These are phyloP conservation scores for Nitzschia sp. DNA, from an alignment of 108 stramenopile species.

Conservation along the genomic window DNA sequence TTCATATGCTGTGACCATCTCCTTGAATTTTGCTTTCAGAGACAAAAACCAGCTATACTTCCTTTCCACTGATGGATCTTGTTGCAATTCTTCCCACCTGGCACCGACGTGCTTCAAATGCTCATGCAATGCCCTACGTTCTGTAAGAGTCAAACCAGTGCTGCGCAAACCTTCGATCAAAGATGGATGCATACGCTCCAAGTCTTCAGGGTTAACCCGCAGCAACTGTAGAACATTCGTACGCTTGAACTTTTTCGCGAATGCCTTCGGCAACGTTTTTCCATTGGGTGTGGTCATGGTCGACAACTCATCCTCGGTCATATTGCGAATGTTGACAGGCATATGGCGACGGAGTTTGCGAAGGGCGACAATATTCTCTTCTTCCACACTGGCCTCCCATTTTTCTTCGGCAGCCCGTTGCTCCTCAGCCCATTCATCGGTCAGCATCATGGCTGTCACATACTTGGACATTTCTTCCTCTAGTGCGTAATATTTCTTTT, in stretches of 20 bases:
- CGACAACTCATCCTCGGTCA: conserved; percentile 36
- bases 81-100: conserved; percentile 17
- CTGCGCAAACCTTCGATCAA: conserved; percentile 37
- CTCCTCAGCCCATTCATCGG: conserved; percentile 41
- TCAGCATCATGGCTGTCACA: conserved; percentile 33
- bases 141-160: conserved; percentile 48
- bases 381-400: conserved; percentile 34
- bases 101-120: conserved; percentile 34
- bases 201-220: conserved; percentile 36
- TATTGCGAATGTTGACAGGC: conserved; percentile 37
- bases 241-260: conserved; percentile 48
- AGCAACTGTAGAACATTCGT: conserved; percentile 45
- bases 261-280: conserved; percentile 31
- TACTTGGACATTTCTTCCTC: conserved; percentile 46
- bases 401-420: conserved; percentile 23
- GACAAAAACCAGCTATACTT: conserved; percentile 36
- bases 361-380: conserved; percentile 36
- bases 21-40: conserved; percentile 41
- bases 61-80: conserved; percentile 23
- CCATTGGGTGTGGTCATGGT: conserved; percentile 35
- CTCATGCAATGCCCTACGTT: conserved; percentile 41
- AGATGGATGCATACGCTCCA: conserved; percentile 45
- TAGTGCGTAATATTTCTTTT: conserved; percentile 39
- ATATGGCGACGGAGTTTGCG: conserved; percentile 35
- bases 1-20: conserved; percentile 26